Percentiles rank a stretch among this genome's conserved stretches.
These are phyloP conservation scores for Solanum okadae DNA, from an alignment of 257 asterid species.

Conservation along the genomic window DNA sequence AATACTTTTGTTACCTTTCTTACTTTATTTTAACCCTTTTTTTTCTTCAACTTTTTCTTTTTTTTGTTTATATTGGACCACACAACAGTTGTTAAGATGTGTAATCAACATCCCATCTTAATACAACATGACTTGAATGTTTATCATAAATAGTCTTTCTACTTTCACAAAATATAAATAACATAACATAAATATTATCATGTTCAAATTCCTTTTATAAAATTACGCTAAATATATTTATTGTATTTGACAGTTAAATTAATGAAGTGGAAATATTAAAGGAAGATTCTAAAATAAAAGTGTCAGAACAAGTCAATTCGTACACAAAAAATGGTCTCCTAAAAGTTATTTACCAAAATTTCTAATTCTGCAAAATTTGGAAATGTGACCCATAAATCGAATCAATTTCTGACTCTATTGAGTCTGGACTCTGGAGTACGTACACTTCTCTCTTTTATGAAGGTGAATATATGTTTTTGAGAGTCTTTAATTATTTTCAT, in stretches of 20 bases:
- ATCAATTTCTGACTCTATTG: background rate
- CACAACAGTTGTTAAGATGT: background rate
- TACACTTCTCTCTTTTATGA: background rate
- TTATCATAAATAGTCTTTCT: background rate
- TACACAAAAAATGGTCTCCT: background rate
- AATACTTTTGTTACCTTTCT: background rate
- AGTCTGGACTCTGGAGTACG: background rate
- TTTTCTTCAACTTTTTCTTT: background rate
- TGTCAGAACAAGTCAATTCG: background rate
- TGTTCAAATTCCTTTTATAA: background rate
- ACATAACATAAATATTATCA: background rate
- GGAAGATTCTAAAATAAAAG: background rate
- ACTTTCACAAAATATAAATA: background rate
- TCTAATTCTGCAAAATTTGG: background rate
- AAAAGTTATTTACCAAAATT: background rate
- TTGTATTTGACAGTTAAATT: background rate
- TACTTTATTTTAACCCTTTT: background rate
- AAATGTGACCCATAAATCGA: background rate
- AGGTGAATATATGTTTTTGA: background rate
- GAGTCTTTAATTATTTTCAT: background rate
- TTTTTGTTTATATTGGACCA: background rate
- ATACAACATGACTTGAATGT: background rate
- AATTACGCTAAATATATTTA: fast-evolving
- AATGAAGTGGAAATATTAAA: background rate
- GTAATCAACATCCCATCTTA: background rate